A percentile compares a stretch with the other conserved stretches of the same genome.
Conservation (phyloP, 148 eudicot species). For the Agrostemma githago region DNA sequence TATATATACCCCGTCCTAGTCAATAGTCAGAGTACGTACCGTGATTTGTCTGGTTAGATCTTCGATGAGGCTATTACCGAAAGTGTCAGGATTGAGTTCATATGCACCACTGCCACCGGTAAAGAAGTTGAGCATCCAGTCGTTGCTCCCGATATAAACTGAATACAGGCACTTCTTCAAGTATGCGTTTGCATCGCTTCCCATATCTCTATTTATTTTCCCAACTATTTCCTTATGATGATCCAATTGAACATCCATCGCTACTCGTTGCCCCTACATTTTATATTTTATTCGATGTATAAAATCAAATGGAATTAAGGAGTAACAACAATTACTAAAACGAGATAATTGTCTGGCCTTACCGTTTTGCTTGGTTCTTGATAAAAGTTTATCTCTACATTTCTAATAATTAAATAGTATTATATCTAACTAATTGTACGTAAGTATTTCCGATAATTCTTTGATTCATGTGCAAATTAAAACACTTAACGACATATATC, state of each 20-base stretch:
- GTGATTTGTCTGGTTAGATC: constrained; percentile 25
- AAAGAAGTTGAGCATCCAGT: constrained; percentile 34
- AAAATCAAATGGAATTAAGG: too few relatives aligned
- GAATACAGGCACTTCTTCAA: constrained; percentile 31
- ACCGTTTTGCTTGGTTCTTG: too few relatives aligned
- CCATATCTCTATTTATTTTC: constrained; percentile 22
- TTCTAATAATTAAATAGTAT: too few relatives aligned
- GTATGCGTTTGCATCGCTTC: not conserved
- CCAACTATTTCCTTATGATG: constrained; percentile 24
- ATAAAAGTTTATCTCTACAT: too few relatives aligned
- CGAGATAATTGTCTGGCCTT: too few relatives aligned
- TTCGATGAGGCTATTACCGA: constrained; percentile 24
- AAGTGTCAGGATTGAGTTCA: constrained; percentile 20
- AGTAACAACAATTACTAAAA: too few relatives aligned
- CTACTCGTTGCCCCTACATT: constrained; percentile 25
- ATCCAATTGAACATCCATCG: constrained; percentile 21
- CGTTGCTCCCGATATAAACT: constrained; percentile 31
- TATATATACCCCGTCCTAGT: too few relatives aligned
- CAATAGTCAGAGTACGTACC: constrained; percentile 9
- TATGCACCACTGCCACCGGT: not conserved
- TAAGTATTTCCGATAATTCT: too few relatives aligned
- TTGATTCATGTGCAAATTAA: too few relatives aligned
- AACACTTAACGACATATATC: too few relatives aligned
- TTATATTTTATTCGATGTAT: not conserved
- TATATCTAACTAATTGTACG: too few relatives aligned